Evolutionary conservation across 2,329 filamentous ascomycete species (phyloP).

Genomic region (Verruconis gallopava): DNA sequence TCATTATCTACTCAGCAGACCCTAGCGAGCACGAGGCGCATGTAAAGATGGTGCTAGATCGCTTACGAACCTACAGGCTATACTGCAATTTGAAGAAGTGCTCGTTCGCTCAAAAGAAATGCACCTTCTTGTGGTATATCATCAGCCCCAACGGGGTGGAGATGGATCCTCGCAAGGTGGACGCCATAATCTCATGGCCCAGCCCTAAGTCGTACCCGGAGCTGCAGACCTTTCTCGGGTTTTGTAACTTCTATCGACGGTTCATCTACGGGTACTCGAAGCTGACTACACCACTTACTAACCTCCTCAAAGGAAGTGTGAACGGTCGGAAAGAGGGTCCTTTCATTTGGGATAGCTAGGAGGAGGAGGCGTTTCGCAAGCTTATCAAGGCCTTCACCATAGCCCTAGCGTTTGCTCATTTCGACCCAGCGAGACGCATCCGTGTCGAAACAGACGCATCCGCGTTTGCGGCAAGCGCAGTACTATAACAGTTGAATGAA

Average conservation of each 20-base stretch:
- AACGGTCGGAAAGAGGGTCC: neutral
- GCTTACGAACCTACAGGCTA: constrained; percentile 10
- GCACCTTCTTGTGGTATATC: constrained; percentile 18
- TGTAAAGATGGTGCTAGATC: constrained; percentile 4
- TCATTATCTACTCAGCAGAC: constrained; percentile 15
- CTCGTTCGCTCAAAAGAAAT: constrained; percentile 17
- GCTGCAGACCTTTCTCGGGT: constrained; percentile 18
- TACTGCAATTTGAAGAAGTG: constrained; percentile 16
- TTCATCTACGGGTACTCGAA: constrained; percentile 16
- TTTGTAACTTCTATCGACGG: constrained; percentile 20
- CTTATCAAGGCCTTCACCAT: constrained; percentile 13
- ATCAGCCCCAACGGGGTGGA: constrained; percentile 14
- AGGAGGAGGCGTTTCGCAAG: constrained; percentile 3
- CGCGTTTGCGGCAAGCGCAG: constrained; percentile 6
- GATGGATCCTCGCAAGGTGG: constrained; percentile 15
- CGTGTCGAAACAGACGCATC: constrained; percentile 16
- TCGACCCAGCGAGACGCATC: constrained; percentile 11
- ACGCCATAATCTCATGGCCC: constrained; percentile 14
- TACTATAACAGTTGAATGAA: constrained; percentile 10
- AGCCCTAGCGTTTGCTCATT: constrained; percentile 13
- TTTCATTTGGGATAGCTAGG: neutral
- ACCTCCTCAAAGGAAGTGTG: constrained; percentile 6
- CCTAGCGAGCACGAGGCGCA: constrained; percentile 7
- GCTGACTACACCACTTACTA: constrained; percentile 12
- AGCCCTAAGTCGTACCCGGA: constrained; percentile 11